Percentiles rank a stretch among this genome's conserved stretches.
These are phyloP conservation scores for Aspergillus niger DNA, from an alignment of 2,329 filamentous ascomycete genomes.

Conservation along the genomic window DNA sequence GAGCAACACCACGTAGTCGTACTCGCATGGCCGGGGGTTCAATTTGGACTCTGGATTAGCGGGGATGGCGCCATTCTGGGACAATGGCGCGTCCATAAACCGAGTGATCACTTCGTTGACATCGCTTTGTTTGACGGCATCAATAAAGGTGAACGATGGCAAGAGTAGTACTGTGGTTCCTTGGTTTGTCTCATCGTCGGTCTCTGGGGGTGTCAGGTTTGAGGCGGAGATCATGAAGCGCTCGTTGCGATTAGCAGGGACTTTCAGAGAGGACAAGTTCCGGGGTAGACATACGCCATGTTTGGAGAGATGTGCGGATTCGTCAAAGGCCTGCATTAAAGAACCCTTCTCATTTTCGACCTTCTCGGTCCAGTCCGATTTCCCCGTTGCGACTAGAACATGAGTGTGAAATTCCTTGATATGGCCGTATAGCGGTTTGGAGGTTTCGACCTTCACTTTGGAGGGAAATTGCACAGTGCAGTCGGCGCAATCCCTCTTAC, in stretches of 20 bases:
- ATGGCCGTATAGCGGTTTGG: conserved; percentile 36
- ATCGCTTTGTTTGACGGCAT: conserved; percentile 68
- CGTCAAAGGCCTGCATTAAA: conserved; percentile 51
- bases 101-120: conserved; percentile 68
- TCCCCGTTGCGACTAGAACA: conserved; percentile 42
- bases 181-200: conserved; percentile 1
- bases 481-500: conserved; percentile 39
- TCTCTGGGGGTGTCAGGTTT: conserved; percentile 30
- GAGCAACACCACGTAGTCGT: conserved; percentile 79
- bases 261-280: not conserved
- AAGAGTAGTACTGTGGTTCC: conserved; percentile 76
- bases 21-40: conserved; percentile 66
- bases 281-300: conserved; percentile 62
- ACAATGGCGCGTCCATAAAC: conserved; percentile 66
- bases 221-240: conserved; percentile 41
- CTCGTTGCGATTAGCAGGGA: conserved; percentile 19
- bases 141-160: conserved; percentile 76
- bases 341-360: conserved; percentile 47
- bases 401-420: conserved; percentile 40
- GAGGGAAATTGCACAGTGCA: conserved; percentile 39
- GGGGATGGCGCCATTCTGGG: conserved; percentile 36
- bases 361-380: conserved; percentile 41
- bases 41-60: conserved; percentile 50
- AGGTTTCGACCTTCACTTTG: conserved; percentile 39
- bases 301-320: conserved; percentile 57